Evolutionary conservation across 139 green algal species (phyloP), one percentile per base, ranked within the genome.

Genomic region (Pseudopediastrum boryanum): DNA sequence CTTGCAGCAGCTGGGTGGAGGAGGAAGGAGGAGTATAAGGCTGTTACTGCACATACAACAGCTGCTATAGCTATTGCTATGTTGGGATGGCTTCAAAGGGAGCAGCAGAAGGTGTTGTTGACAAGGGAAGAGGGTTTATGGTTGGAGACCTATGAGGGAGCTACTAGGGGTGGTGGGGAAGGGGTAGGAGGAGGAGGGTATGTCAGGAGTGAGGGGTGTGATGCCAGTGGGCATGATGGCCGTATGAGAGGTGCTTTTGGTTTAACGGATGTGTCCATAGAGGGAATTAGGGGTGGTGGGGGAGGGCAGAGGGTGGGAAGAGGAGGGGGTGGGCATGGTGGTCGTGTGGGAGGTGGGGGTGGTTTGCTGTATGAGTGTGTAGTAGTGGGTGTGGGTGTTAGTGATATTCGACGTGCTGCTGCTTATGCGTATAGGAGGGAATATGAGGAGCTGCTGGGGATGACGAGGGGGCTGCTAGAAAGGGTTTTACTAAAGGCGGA

Each of bases 371-470:
- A 16, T n/a, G 25, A 27, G 0, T 51, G 35, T 31, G 23, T 41
- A 29, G 69, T 50, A 29, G 8, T 10, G 13, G 25, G 46, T 48
- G 43, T 43, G 9, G 21, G 16, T 41, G 54, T 39, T 5, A 7
- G 23, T 21, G n/a, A n/a, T 35, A 77, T 38, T 51, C 31, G 39
- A 42, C 43, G 38, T 29, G 27, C 43, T 25, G 54, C 54, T 8
- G 74, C 74, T 27, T 10, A 74, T 9, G 46, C 54, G 50, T 74
- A 74, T 42, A 38, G 74, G 44, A 19, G 72, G 74, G 44, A 66
- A 25, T 63, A 39, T 16, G 73, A 80, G 31, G 29, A 12, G 29
- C 25, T 80, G 73, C 19, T 80, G 4, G 27, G n/a, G 27, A 43
- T 58, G 9, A 35, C 48, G 4, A 36, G 33, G n/a, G 38, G 54